Percentiles rank a stretch among this genome's conserved stretches.
Conservation (phyloP, 768 basidiomycete genomes). For the Calocybe gangraenosa region DNA sequence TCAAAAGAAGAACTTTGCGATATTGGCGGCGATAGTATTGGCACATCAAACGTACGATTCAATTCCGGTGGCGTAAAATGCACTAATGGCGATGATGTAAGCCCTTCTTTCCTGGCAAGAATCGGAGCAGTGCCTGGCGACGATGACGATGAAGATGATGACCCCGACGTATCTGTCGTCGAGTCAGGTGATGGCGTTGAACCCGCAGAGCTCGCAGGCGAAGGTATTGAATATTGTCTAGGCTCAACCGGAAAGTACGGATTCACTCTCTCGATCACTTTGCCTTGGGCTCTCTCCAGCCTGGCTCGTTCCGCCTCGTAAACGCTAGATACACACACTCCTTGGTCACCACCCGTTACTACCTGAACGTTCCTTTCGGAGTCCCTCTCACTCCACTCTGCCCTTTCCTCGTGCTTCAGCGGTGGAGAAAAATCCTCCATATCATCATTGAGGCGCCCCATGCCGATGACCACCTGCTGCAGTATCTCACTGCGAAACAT, state of each 20-base stretch:
- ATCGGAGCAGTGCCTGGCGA: conserved; percentile 2
- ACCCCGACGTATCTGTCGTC: conserved; percentile 5
- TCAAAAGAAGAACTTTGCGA: too few species aligned
- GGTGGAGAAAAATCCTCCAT: conserved; percentile 17
- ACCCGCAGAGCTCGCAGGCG: conserved; percentile 21
- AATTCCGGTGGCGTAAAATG: background rate
- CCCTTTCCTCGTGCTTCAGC: background rate
- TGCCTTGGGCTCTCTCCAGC: background rate
- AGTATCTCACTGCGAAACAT: conserved; percentile 80
- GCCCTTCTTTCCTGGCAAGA: background rate
- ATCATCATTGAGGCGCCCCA: conserved; percentile 64
- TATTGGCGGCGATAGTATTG: background rate
- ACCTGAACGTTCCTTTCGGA: conserved; percentile 15
- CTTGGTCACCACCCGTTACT: conserved; percentile 14
- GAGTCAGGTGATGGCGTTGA: conserved; percentile 24
- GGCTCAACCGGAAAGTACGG: conserved; percentile 51
- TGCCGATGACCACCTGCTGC: conserved; percentile 84
- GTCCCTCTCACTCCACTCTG: background rate
- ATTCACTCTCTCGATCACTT: conserved; percentile 29
- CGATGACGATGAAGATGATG: conserved; percentile 16
- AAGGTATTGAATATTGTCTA: conserved; percentile 7
- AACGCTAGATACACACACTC: conserved; percentile 13
- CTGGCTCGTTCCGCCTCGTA: conserved; percentile 8
- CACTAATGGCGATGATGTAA: background rate
- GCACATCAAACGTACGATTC: background rate